Evolutionary conservation across 768 basidiomycete species (phyloP), one percentile per base, ranked within the genome.

Genomic region (Mycena vulgaris): DNA sequence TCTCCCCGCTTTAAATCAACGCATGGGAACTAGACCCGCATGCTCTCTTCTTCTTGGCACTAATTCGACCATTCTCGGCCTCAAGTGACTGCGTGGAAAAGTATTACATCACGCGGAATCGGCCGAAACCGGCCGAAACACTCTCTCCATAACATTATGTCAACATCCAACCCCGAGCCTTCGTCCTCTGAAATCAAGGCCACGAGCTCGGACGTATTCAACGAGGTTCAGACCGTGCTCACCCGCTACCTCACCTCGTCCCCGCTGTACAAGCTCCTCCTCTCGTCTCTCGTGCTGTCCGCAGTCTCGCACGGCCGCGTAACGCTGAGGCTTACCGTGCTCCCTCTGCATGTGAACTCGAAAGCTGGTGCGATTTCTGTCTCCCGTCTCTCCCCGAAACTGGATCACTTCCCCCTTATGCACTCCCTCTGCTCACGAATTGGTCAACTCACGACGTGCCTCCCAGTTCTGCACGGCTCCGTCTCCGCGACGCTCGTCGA

Each of bases 261-360:
- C 21, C 71, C 71, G 52, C 35, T 73, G 7, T 73, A 73, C 60
- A 35, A 52, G 7, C 58, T 73, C 21, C 68, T 73, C 8, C 68
- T 73, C 0, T 66, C 71, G 13, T 25, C 67, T 11, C 35, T 73
- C 14, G 42, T 27, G 23, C 59, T 73, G 2, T 30, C 25, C 3
- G 62, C 68, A 45, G 64, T 64, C 0, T 62, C 68, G 19, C n/a
- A 45, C 8, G 63, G 53, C 16, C 23, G 40, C 2, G 71, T 73
- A 4, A 33, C 49, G 1, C 64, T 73, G 45, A 68, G 53, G 55
- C 71, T 73, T 19, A 23, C 59, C 16, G 71, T 73, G 21, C 68
- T 73, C 6, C 71, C 71, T 27, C 53, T 73, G 0, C 71, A 73
- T 25, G 68, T 73, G 1, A 73, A 73, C 64, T 73, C 71, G 21